Evolutionary conservation across 2,329 filamentous ascomycete genomes (phyloP), one percentile per base, ranked within the genome.

Genomic region (Spiromastix sp.): DNA sequence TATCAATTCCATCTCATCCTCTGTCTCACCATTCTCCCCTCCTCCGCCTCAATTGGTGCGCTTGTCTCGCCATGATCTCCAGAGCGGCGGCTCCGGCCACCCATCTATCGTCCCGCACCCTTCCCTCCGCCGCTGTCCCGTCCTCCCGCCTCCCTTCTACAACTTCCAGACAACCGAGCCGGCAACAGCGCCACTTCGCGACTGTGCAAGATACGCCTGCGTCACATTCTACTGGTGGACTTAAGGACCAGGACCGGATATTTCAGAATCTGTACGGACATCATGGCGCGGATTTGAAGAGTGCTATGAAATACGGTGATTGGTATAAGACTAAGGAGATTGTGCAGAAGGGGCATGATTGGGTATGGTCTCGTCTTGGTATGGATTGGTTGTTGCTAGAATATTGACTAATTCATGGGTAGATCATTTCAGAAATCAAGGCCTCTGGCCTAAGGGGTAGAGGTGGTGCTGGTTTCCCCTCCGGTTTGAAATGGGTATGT

Each of bases 241-340:
- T 98, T 51, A 83, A 78, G 67, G 91, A 98, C 61, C 86, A 96
- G 69, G 91, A 98, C 68, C 80, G 91, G 54, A 98, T 98, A 66
- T 98, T 98, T 68, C 87, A 93, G 70, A 98, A 98, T 68, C 74
- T 98, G 40, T 98, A 98, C 68, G 80, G 85, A 54, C 85, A 91
- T 59, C 85, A 85, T 67, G 86, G 85, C 34, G 74, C 86, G 44
- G 87, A 95, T 61, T 68, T 98, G 50, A 89, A 91, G 71, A 85
- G 79, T 57, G 87, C 91, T 36, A 87, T 85, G 79, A 94, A 93
- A 68, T 93, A 93, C 73, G 91, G 91, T 51, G 91, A 96, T 64
- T 98, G 91, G 91, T 78, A 98, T 71, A 94, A 93, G 74, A 98
- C 91, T 37, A 98, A 98, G 74, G 91, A 98, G 62, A 98, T 98